Percentiles rank a stretch among this genome's conserved stretches.
phyloP scores from a whole-genome alignment of 2,329 filamentous ascomycete genomes.

The Exophiala xenobiotica region DNA sequence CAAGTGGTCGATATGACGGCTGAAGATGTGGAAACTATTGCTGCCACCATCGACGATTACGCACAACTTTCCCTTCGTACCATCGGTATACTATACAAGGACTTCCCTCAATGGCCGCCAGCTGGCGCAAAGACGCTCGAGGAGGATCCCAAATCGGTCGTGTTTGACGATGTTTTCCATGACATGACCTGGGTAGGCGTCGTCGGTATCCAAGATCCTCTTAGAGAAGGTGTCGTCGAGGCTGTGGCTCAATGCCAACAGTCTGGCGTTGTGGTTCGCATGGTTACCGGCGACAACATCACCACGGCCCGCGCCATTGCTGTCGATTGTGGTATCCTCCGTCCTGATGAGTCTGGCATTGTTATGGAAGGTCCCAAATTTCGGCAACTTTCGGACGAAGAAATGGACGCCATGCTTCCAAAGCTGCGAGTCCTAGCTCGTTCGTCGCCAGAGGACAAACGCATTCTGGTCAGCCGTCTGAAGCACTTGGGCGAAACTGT shows the following conservation, averaged over 20 bases:
- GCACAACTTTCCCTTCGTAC: constrained; percentile 65
- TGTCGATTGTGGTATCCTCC: constrained; percentile 67
- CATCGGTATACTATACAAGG: constrained; percentile 71
- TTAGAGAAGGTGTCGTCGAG: constrained; percentile 65
- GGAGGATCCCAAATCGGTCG: constrained; percentile 61
- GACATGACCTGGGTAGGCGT: constrained; percentile 72
- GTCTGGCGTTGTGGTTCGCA: constrained; percentile 69
- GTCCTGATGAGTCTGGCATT: constrained; percentile 54
- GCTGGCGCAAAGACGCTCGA: constrained; percentile 54
- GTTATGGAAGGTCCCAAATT: constrained; percentile 70
- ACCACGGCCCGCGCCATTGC: constrained; percentile 73
- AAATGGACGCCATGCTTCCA: constrained; percentile 60
- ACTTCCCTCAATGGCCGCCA: constrained; percentile 69
- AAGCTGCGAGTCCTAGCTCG: constrained; percentile 63
- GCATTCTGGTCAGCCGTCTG: constrained; percentile 61
- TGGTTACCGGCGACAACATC: constrained; percentile 73
- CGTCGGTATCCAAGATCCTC: constrained; percentile 73
- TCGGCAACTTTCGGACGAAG: constrained; percentile 58
- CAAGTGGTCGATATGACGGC: constrained; percentile 28
- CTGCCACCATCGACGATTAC: constrained; percentile 43
- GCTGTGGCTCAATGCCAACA: constrained; percentile 66
- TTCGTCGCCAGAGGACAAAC: constrained; percentile 67
- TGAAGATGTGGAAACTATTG: constrained; percentile 32
- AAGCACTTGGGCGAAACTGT: constrained; percentile 64
- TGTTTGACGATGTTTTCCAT: constrained; percentile 67